These are phyloP conservation scores for Syzygium aqueum DNA, from an alignment of 345 rosid genomes.

Conservation along the genomic window DNA sequence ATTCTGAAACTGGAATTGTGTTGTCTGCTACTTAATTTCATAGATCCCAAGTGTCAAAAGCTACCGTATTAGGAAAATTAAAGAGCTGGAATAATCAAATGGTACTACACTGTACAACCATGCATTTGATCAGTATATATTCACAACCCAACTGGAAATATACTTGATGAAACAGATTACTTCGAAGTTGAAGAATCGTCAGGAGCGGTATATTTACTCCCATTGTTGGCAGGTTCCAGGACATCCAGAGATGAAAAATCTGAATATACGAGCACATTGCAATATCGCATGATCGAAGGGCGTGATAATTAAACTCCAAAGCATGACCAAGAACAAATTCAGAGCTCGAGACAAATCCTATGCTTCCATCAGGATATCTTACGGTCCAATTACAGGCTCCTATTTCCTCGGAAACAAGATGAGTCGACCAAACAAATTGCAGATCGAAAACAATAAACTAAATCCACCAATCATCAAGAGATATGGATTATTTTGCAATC, in stretches of 20 bases:
- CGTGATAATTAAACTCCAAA: conserved; percentile 37
- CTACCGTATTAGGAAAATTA: neutral
- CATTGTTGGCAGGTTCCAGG: conserved; percentile 22
- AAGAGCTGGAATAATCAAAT: neutral
- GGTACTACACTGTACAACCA: neutral
- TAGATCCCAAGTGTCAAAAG: neutral
- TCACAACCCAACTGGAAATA: neutral
- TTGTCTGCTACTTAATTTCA: neutral
- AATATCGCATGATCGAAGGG: conserved; percentile 39
- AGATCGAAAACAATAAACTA: neutral
- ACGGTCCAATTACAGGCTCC: conserved; percentile 83
- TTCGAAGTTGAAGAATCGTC: conserved; percentile 13
- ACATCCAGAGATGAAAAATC: conserved; percentile 35
- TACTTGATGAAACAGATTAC: conserved; percentile 15
- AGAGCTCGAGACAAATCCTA: conserved; percentile 50
- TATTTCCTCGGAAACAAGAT: conserved; percentile 22
- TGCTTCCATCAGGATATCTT: conserved; percentile 37
- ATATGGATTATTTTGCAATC: neutral
- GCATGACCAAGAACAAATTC: conserved; percentile 46
- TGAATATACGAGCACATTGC: conserved; percentile 39
- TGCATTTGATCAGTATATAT: neutral
- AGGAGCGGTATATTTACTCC: conserved; percentile 2
- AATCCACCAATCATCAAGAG: neutral
- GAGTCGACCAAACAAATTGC: neutral
- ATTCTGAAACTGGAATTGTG: too few species aligned